phyloP scores from a whole-genome alignment of 768 basidiomycete species.

The Agaricus subrufescens region DNA sequence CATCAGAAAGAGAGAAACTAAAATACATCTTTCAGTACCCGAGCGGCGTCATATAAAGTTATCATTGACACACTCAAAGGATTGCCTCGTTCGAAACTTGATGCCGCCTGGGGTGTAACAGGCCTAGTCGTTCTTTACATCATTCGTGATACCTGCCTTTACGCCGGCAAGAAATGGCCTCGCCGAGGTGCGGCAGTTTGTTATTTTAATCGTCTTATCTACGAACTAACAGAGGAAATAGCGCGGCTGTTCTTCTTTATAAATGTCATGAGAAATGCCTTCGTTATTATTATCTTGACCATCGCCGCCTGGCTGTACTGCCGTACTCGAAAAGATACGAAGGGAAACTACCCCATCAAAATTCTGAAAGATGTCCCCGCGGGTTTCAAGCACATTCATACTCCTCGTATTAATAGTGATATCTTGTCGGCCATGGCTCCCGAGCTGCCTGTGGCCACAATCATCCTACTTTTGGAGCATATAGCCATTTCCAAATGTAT shows the following conservation, averaged over 20 bases:
- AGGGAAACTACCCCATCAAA: constrained; percentile 77
- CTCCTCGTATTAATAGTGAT: constrained; percentile 30
- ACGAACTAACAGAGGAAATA: constrained; percentile 17
- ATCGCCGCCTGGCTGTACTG: constrained; percentile 85
- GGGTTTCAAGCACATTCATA: constrained; percentile 64
- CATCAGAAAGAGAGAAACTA: not conserved
- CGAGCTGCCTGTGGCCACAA: constrained; percentile 79
- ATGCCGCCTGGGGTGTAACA: constrained; percentile 88
- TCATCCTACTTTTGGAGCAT: constrained; percentile 90
- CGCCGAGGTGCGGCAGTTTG: constrained; percentile 39
- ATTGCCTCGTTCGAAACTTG: constrained; percentile 61
- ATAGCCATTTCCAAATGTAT: constrained; percentile 94
- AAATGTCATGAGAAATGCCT: constrained; percentile 73
- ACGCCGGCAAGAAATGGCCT: constrained; percentile 54
- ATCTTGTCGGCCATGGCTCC: constrained; percentile 67
- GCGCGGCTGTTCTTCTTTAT: constrained; percentile 76
- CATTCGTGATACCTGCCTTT: constrained; percentile 56
- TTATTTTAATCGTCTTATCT: not conserved
- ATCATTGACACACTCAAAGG: constrained; percentile 93
- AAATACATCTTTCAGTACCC: constrained; percentile 49
- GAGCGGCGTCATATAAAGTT: constrained; percentile 78
- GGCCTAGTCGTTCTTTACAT: constrained; percentile 67
- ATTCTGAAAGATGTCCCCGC: constrained; percentile 81
- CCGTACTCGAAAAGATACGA: constrained; percentile 49
- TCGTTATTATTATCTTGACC: constrained; percentile 85